Conservation (phyloP, 345 rosid species). For the Acer campestre region DNA sequence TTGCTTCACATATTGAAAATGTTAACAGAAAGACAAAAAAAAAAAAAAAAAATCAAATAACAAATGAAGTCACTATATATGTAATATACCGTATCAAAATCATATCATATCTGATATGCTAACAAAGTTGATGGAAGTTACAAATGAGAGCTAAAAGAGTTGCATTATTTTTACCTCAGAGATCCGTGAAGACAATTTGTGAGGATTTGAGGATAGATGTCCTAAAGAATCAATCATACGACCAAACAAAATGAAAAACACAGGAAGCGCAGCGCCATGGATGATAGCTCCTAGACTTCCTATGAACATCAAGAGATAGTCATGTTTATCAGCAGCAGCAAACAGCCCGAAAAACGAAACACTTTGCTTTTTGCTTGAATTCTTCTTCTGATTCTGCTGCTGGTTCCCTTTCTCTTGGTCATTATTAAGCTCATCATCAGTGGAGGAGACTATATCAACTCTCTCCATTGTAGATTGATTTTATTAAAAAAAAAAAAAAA, state of each 20-base stretch:
- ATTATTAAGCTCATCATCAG: neutral
- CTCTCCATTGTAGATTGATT: constrained; percentile 27
- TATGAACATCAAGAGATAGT: constrained; percentile 54
- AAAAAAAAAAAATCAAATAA: neutral
- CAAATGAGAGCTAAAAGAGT: no score
- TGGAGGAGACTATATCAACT: constrained; percentile 15
- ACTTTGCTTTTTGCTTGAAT: constrained; percentile 20
- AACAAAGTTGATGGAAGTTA: no score
- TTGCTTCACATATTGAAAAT: no score
- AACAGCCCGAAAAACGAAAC: constrained; percentile 67
- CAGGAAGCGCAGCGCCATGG: constrained; percentile 75
- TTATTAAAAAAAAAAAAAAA: neutral
- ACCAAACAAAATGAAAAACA: constrained; percentile 68
- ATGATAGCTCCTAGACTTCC: constrained; percentile 66
- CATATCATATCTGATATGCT: no score
- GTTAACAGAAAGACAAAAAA: neutral
- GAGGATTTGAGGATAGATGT: constrained; percentile 53
- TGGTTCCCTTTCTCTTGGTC: constrained; percentile 17
- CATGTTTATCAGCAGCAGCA: constrained; percentile 61
- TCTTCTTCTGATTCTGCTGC: neutral
- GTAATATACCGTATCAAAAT: no score
- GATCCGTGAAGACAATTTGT: constrained; percentile 47
- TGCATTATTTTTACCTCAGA: constrained; percentile 47
- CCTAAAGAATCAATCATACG: constrained; percentile 75
- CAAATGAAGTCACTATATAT: neutral